Base-by-base conservation (phyloP, 495 filamentous ascomycete species). In the Xylaria nigripes region DNA sequence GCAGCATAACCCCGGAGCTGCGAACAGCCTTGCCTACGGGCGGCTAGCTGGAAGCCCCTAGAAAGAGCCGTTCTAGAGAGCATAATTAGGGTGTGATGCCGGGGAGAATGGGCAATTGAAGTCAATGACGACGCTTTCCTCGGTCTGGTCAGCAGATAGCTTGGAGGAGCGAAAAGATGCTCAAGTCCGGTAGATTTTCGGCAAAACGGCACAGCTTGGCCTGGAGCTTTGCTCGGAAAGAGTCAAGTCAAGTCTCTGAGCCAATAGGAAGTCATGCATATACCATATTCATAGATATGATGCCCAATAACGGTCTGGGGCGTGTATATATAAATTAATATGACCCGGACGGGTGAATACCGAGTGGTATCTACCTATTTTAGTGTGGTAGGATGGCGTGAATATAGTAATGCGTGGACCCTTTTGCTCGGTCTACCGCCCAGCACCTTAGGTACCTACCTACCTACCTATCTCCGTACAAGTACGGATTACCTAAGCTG, bases 31-130 rank as follows among this genome's bases (percentile, higher is more conserved):
- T 81, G 81, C 71, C 74, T 71, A 62, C 84, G 81, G 64, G 87
- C 76, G 69, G 86, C 84, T 73, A 85, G 83, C 76, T 82, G 83
- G 72, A 85, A 86, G 75, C 82, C 81, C 71, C 85, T 83, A 72
- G 84, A 76, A 69, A 92, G 72, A 72, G 83, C 79, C 71, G 86
- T 84, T 76, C 86, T 84, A 72, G 86, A 87, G 75, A 94, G 77
- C 90, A 96, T 96, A 70, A 75, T 85, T 61, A 76, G 72, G 74
- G 76, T 72, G 71, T 73, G 54, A 57, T 62, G 67, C 59, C 68
- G 73, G 72, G 66, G 68, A 70, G 68, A 70, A 74, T 76, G 71
- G 71, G 64, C 72, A 59, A 60, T 75, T 62, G 45, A 45, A 63
- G 65, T 66, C 67, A 21, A 71, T 72, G 63, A 70, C 67, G 62